Evolutionary conservation across 208 protist genomes (phyloP).

Genomic region (Leishmania gerbilli): DNA sequence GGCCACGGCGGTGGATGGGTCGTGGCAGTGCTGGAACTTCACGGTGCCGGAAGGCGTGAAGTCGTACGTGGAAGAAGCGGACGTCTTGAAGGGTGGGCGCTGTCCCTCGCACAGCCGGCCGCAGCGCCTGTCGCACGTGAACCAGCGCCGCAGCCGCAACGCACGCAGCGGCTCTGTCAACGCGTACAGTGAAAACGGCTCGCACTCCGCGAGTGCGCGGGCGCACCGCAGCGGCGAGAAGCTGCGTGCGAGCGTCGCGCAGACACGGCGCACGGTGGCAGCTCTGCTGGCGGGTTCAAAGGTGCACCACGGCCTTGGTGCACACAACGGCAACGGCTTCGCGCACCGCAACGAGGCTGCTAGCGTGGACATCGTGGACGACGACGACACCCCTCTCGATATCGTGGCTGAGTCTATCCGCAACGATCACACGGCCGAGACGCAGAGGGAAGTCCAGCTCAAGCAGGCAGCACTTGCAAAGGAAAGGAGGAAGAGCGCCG

Average conservation of each 20-base stretch:
- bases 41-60: conserved; percentile 27
- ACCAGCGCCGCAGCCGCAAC: conserved; percentile 7
- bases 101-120: conserved; percentile 23
- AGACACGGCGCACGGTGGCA: conserved; percentile 37
- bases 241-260: conserved; percentile 47
- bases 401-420: conserved; percentile 41
- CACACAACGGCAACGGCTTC: neutral
- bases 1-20: conserved; percentile 40
- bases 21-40: conserved; percentile 56
- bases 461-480: conserved; percentile 25
- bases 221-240: conserved; percentile 11
- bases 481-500: conserved; percentile 8
- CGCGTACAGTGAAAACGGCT: neutral
- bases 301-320: conserved; percentile 4
- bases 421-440: conserved; percentile 29
- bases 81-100: conserved; percentile 9
- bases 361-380: conserved; percentile 6
- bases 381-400: conserved; percentile 29
- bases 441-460: conserved; percentile 4
- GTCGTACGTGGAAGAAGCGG: conserved; percentile 6
- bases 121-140: conserved; percentile 21
- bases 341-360: neutral
- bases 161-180: conserved; percentile 6
- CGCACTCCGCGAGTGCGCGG: neutral
- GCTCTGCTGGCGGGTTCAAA: conserved; percentile 28